Conservation (phyloP, 306 rosid genomes). For the Albizia julibrissin region DNA sequence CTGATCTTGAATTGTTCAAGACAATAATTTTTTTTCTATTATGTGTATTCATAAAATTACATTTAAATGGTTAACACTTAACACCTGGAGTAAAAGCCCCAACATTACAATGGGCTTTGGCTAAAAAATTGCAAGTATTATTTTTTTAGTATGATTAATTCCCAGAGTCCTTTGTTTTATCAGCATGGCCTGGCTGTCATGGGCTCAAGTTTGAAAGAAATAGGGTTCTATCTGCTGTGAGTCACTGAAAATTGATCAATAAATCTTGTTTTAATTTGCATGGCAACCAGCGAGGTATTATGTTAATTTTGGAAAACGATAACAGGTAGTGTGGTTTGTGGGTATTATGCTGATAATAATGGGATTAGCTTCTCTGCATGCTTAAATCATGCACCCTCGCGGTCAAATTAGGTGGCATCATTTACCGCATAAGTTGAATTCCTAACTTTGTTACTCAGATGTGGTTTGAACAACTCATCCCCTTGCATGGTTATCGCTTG, state of each 20-base stretch:
- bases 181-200: background rate
- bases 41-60: background rate
- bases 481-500: background rate
- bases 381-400: background rate
- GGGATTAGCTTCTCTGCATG: background rate
- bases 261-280: background rate
- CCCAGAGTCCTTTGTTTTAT: background rate
- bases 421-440: background rate
- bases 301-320: too few species aligned
- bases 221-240: background rate
- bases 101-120: conserved; percentile 3
- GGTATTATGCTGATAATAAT: too few species aligned
- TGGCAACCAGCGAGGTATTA: too few species aligned
- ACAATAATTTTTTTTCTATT: conserved; percentile 9
- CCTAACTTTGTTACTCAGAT: background rate
- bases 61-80: background rate
- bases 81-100: background rate
- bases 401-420: background rate
- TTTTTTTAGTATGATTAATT: conserved; percentile 8
- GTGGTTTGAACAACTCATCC: background rate
- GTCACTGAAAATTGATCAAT: background rate
- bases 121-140: conserved; percentile 1
- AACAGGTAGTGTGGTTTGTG: too few species aligned
- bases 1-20: conserved; percentile 28
- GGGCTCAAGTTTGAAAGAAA: background rate